These are phyloP conservation scores for Aspergillus calidoustus DNA, from an alignment of 2,329 filamentous ascomycete genomes.

Conservation along the genomic window DNA sequence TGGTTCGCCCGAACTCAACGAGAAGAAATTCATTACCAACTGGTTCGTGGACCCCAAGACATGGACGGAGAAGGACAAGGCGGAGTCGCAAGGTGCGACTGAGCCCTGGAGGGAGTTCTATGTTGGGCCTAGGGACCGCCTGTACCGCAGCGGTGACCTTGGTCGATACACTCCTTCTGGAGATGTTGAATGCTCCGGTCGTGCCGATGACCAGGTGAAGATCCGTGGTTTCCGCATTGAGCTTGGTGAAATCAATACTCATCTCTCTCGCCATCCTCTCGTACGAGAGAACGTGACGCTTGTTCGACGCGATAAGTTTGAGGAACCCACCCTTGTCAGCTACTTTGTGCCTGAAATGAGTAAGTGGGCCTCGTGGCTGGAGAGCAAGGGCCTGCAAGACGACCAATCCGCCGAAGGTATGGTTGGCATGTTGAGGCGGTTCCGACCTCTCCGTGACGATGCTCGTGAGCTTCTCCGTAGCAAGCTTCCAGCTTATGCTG, in stretches of 20 bases:
- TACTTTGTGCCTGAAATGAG: conserved; percentile 85
- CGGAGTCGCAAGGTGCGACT: conserved; percentile 52
- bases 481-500: conserved; percentile 74
- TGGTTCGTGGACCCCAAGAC: conserved; percentile 80
- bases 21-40: conserved; percentile 78
- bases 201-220: conserved; percentile 90
- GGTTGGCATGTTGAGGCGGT: conserved; percentile 62
- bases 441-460: conserved; percentile 63
- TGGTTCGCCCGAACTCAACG: conserved; percentile 63
- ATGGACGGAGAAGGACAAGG: conserved; percentile 69
- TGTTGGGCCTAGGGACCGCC: conserved; percentile 78
- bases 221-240: conserved; percentile 96
- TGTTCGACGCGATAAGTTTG: conserved; percentile 79
- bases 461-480: conserved; percentile 71
- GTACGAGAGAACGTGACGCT: conserved; percentile 86
- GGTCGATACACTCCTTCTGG: conserved; percentile 74
- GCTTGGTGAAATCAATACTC: conserved; percentile 87
- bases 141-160: conserved; percentile 88
- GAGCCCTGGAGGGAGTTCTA: conserved; percentile 81
- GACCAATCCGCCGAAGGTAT: conserved; percentile 55
- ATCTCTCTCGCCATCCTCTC: conserved; percentile 73
- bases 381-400: conserved; percentile 59
- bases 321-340: conserved; percentile 84
- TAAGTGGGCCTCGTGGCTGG: conserved; percentile 73
- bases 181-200: conserved; percentile 76